These are phyloP conservation scores for Pseudogymnoascus sp. DNA, from an alignment of 2,329 filamentous ascomycete species.

Conservation along the genomic window DNA sequence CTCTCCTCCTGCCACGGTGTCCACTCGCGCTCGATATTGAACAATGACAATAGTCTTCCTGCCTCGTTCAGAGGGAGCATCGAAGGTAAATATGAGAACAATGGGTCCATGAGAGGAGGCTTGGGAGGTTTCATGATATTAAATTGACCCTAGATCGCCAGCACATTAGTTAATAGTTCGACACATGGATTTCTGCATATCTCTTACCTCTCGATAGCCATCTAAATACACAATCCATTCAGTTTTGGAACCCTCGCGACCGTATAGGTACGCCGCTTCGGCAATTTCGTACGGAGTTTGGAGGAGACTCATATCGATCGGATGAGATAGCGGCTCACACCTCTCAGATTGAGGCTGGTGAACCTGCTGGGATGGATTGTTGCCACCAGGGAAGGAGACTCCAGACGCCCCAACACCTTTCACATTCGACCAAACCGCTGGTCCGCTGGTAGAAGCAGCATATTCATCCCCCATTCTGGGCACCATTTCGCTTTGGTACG, in stretches of 20 bases:
- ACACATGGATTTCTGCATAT: not conserved
- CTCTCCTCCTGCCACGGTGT: slow-evolving; percentile 18
- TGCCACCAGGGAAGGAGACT: not conserved
- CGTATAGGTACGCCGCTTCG: not conserved
- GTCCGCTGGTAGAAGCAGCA: not conserved
- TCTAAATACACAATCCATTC: not conserved
- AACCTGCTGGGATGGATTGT: not conserved
- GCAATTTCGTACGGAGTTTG: not conserved
- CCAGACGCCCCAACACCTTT: no score
- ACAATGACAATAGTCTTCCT: slow-evolving; percentile 19
- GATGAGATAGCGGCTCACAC: not conserved
- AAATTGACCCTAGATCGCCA: slow-evolving; percentile 25
- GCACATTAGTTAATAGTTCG: not conserved
- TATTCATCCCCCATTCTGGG: not conserved
- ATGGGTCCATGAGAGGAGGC: slow-evolving; percentile 22
- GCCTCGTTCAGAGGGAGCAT: slow-evolving; percentile 25
- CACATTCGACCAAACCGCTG: not conserved
- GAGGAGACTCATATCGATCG: not conserved
- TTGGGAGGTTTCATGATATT: slow-evolving; percentile 30
- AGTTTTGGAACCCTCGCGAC: not conserved
- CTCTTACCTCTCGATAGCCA: not conserved
- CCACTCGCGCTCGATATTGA: slow-evolving; percentile 21
- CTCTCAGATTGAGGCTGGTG: no score
- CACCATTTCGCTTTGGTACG: not conserved
- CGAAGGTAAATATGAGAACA: slow-evolving; percentile 26